A percentile compares a stretch with the other conserved stretches of the same genome.
Conservation (phyloP, 345 rosid genomes). For the rapeseed (Brassica napus) region DNA sequence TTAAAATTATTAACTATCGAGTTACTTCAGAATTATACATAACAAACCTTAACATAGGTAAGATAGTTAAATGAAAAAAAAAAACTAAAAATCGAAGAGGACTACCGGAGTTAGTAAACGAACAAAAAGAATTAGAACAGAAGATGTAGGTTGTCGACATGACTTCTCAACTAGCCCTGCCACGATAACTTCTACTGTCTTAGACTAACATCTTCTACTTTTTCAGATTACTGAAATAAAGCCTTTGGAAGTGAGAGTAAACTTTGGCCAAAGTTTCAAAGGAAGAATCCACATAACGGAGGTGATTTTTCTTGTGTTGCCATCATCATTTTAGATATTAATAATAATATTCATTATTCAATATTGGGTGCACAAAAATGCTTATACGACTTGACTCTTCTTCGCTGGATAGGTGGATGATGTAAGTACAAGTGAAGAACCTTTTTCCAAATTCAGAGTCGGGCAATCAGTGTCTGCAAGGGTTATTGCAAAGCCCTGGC, state of each 20-base stretch:
- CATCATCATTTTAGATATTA: constrained; percentile 24
- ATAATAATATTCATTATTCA: constrained; percentile 13
- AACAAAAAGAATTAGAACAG: background rate
- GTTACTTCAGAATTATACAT: constrained; percentile 2
- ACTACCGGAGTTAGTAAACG: background rate
- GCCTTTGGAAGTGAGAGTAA: constrained; percentile 78
- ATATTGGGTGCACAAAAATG: constrained; percentile 4
- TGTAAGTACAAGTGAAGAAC: constrained; percentile 51
- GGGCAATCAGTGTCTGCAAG: constrained; percentile 86
- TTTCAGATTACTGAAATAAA: constrained; percentile 82
- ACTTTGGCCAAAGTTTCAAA: constrained; percentile 73
- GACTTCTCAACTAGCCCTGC: constrained; percentile 11
- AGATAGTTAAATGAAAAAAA: background rate
- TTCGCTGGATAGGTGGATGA: constrained; percentile 59
- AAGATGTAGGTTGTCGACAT: background rate
- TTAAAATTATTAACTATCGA: background rate
- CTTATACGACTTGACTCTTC: constrained; percentile 29
- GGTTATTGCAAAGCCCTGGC: constrained; percentile 60
- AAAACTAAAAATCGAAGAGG: background rate
- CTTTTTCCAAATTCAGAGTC: constrained; percentile 65
- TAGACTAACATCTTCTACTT: constrained; percentile 29
- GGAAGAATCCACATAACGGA: constrained; percentile 93
- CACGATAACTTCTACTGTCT: constrained; percentile 15
- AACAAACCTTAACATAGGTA: background rate
- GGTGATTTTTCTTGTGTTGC: constrained; percentile 49